Conservation (phyloP, 2,329 filamentous ascomycete genomes). For the Ciborinia camelliae region DNA sequence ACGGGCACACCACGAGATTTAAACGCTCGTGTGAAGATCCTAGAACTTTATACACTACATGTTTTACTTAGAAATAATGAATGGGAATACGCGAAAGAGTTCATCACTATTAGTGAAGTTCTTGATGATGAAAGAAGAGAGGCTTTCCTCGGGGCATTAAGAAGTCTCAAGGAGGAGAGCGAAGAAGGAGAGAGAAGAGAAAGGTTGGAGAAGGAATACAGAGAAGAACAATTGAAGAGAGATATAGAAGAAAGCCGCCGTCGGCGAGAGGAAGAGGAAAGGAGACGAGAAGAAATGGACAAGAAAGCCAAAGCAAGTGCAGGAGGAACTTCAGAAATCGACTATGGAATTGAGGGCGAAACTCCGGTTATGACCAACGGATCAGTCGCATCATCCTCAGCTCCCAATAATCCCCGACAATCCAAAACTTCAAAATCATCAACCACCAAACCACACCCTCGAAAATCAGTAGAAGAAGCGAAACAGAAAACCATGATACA, state of each 20-base stretch:
- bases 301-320: conserved; percentile 53
- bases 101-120: conserved; percentile 80
- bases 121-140: conserved; percentile 90
- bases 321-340: conserved; percentile 56
- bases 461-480: conserved; percentile 3
- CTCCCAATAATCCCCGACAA: conserved; percentile 27
- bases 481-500: conserved; percentile 22
- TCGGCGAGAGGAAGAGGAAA: conserved; percentile 58
- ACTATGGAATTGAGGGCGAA: conserved; percentile 61
- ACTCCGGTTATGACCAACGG: not conserved
- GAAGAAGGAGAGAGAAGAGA: conserved; percentile 64
- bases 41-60: conserved; percentile 93
- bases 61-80: conserved; percentile 90
- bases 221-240: conserved; percentile 54
- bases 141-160: conserved; percentile 80
- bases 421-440: conserved; percentile 37
- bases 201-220: conserved; percentile 53
- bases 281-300: conserved; percentile 42
- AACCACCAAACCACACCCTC: conserved; percentile 24
- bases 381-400: conserved; percentile 5
- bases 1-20: conserved; percentile 82
- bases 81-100: conserved; percentile 93
- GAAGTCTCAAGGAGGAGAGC: conserved; percentile 80
- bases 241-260: conserved; percentile 57
- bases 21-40: conserved; percentile 79